These are phyloP conservation scores for Mycena olivaceomarginata DNA, from an alignment of 768 basidiomycete species.

Conservation along the genomic window DNA sequence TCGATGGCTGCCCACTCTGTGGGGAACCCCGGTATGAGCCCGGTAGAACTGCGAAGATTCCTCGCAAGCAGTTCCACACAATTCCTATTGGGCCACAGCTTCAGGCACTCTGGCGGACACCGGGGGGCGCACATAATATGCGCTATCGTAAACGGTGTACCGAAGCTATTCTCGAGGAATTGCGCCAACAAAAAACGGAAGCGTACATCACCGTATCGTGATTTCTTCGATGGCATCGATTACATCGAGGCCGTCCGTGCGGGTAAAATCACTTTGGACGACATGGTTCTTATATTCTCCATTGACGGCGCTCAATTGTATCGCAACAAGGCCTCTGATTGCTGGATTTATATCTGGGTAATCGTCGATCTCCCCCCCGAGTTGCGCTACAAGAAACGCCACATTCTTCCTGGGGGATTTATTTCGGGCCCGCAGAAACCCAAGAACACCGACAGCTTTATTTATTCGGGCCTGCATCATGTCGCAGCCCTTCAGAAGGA, in stretches of 20 bases:
- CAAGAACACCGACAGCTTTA: constrained; percentile 48
- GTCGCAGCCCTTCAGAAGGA: constrained; percentile 45
- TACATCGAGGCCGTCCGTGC: constrained; percentile 46
- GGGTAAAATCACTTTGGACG: constrained; percentile 49
- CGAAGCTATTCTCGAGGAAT: no score
- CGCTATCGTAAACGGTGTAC: no score
- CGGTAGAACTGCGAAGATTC: no score
- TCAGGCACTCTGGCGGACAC: no score
- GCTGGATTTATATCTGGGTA: constrained; percentile 63
- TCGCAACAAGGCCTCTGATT: constrained; percentile 61
- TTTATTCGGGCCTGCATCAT: constrained; percentile 49
- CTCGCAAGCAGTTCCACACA: no score
- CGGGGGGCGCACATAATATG: no score
- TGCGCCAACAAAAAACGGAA: no score
- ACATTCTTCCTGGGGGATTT: constrained; percentile 47
- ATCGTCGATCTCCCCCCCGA: constrained; percentile 54
- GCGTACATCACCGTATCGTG: no score
- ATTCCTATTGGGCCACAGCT: no score
- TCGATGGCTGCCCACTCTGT: no score
- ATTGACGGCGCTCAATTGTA: constrained; percentile 65
- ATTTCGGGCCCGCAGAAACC: constrained; percentile 52
- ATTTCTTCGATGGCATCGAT: no score
- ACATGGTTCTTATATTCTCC: constrained; percentile 54
- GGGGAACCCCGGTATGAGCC: no score
- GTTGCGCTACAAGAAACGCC: constrained; percentile 52